Base-by-base conservation (phyloP, 768 basidiomycete species). In the Mycena chlorophos region DNA sequence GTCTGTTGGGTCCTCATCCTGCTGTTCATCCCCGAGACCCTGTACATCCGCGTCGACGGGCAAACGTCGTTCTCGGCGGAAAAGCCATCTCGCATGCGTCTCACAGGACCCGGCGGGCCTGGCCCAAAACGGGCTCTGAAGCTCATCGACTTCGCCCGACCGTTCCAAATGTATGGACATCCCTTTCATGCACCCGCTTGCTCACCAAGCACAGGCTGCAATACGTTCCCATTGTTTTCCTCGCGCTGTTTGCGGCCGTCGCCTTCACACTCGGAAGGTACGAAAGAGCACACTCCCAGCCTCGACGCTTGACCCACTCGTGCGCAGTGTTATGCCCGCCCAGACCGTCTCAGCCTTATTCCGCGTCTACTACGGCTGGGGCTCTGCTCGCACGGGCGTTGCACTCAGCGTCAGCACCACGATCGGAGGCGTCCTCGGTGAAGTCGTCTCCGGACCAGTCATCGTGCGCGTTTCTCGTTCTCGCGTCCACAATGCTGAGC, bases 271-370 rank as follows among this genome's bases (percentile, higher is more conserved):
- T 63, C 12, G 62, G 62, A 13, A 63, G 62, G 60, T 14, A 53
- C 14, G 56, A 14, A 16, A 27, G 8, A 45, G 8, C 8, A 16
- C 42, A 8, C 8, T 45, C 34, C 34, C 34, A 10, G 34, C n/a
- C 20, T 20, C 40, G 20, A 43, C 10, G 16, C 22, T 43, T 43
- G 17, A 8, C 40, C 40, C 22, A 48, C 29, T 4, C 17, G 3
- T 2, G 5, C 6, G 5, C 34, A 62, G 60, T 23, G 62, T 63
- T 5, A 60, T 63, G 62, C 62, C 62, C 16, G 62, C 62, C 10
- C 62, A 63, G 29, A 63, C 58, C 13, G 62, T 63, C 5, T 63
- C 62, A 4, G 62, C 57, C 3, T 27, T 63, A 19, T 63, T 63
- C 43, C 46, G 54, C 14, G 58, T 48, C 0, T 61, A 27, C 46